Conservation (phyloP, 345 rosid genomes). For the Ailanthus altissimus region DNA sequence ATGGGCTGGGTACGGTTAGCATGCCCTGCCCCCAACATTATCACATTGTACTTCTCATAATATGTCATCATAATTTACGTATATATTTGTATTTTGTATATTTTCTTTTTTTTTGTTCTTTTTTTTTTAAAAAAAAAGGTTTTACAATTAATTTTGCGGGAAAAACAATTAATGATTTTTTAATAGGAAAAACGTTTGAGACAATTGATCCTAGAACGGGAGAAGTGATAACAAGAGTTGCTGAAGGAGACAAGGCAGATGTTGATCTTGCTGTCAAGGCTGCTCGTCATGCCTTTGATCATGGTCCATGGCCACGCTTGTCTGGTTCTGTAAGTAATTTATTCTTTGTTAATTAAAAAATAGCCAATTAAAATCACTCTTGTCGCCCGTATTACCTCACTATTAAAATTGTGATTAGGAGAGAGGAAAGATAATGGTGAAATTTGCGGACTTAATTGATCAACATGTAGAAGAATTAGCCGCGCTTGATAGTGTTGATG, state of each 20-base stretch:
- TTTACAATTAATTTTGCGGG: neutral
- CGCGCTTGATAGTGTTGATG: slow-evolving; percentile 63
- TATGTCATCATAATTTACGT: too few species aligned
- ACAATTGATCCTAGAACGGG: slow-evolving; percentile 62
- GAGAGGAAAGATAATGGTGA: slow-evolving; percentile 61
- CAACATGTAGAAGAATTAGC: slow-evolving; percentile 66
- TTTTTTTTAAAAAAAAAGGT: neutral
- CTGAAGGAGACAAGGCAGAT: slow-evolving; percentile 61
- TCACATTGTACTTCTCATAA: too few species aligned
- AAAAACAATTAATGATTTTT: neutral
- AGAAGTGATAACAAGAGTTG: slow-evolving; percentile 41
- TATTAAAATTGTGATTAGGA: slow-evolving; percentile 36
- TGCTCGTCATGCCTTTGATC: slow-evolving; percentile 65
- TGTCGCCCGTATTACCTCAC: neutral
- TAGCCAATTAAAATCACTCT: too few species aligned
- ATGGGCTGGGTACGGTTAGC: too few species aligned
- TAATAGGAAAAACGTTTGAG: slow-evolving; percentile 53
- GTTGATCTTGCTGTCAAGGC: slow-evolving; percentile 61
- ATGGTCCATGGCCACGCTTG: slow-evolving; percentile 72
- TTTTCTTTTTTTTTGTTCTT: neutral
- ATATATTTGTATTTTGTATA: too few species aligned
- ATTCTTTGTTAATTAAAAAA: neutral
- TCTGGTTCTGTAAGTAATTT: slow-evolving; percentile 49
- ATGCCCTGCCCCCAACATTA: too few species aligned
- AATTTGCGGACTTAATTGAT: slow-evolving; percentile 66